Base-by-base conservation (phyloP, 805 yeast species). In the Torulaspora microellipsoides region DNA sequence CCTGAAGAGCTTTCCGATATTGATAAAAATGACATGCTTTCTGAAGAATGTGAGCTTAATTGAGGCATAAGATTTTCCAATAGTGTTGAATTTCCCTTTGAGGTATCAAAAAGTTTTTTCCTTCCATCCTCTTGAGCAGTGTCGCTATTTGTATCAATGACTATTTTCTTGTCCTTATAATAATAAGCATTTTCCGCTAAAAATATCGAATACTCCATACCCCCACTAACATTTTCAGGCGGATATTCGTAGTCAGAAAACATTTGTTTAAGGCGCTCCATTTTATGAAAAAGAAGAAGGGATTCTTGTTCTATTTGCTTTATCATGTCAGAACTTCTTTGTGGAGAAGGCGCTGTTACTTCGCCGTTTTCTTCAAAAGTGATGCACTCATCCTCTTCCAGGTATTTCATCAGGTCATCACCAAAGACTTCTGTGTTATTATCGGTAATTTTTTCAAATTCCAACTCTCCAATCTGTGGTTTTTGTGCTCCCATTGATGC, bases 351-450 rank as follows among this genome's bases (percentile, higher is more conserved):
- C 13, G 14, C 17, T 3, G 6, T 15, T 17, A 25, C 33, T 27
- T 12, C 10, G 12, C 6, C 34, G 8, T 15, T 15, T 14, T 43
- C 36, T 31, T 35, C 36, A 14, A 37, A 38, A 11, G 39, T 27
- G 27, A 15, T 11, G 27, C 46, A 37, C 4, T 56, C 56, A 13
- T 48, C 54, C 11, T 45, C 47, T 15, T 49, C 45, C 12, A 61
- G 45, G 27, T 46, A 49, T 29, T 54, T 47, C 48, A 58, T 39
- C 13, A 60, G 42, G 36, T 63, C 66, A 15, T 58, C 46, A 8
- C 64, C 65, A 45, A 61, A 62, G 3, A 60, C 44, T 29, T 60
- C 65, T 2, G 58, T 49, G 36, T 61, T 62, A 36, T 62, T 59
- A 34, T 60, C 60, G 2, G 59, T 55, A 27, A 61, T 41, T 30